These are phyloP conservation scores for Lentinula lateritia DNA, from an alignment of 768 basidiomycete genomes.

Conservation along the genomic window DNA sequence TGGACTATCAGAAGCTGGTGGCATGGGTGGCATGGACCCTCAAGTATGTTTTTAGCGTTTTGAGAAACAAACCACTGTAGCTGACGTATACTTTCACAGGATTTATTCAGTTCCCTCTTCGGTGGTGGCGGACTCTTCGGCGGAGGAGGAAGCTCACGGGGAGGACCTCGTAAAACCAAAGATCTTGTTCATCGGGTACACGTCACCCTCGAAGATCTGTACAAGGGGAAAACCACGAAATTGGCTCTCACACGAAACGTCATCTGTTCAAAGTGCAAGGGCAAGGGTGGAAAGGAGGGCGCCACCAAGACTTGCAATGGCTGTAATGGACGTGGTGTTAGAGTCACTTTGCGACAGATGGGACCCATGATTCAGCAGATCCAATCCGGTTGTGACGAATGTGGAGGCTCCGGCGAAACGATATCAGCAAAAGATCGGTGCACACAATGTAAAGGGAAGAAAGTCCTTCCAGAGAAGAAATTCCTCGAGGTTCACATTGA, in stretches of 20 bases:
- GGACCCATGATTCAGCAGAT: conserved; percentile 99
- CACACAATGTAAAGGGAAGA: conserved; percentile 91
- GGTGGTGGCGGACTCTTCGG: conserved; percentile 66
- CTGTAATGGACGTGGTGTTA: conserved; percentile 89
- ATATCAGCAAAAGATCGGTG: conserved; percentile 94
- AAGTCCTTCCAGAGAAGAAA: conserved; percentile 91
- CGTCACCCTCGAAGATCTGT: conserved; percentile 96
- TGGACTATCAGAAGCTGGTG: conserved; percentile 79
- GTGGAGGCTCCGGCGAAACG: conserved; percentile 88
- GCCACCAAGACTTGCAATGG: conserved; percentile 73
- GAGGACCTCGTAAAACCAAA: conserved; percentile 88
- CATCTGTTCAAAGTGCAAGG: conserved; percentile 90
- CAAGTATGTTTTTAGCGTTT: conserved; percentile 46
- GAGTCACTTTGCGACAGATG: conserved; percentile 90
- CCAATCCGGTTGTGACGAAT: conserved; percentile 92
- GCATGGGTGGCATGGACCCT: conserved; percentile 95
- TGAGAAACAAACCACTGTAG: background rate
- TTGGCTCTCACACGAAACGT: conserved; percentile 94
- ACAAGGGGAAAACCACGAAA: conserved; percentile 98
- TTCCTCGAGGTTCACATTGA: conserved; percentile 97
- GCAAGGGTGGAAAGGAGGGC: conserved; percentile 97
- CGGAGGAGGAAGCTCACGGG: conserved; percentile 58
- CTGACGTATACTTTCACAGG: conserved; percentile 34
- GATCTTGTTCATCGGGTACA: conserved; percentile 96
- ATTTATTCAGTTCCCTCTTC: conserved; percentile 95